Base-by-base conservation (phyloP, 2,329 filamentous ascomycete species). In the Calonectria pseudoturangicola region DNA sequence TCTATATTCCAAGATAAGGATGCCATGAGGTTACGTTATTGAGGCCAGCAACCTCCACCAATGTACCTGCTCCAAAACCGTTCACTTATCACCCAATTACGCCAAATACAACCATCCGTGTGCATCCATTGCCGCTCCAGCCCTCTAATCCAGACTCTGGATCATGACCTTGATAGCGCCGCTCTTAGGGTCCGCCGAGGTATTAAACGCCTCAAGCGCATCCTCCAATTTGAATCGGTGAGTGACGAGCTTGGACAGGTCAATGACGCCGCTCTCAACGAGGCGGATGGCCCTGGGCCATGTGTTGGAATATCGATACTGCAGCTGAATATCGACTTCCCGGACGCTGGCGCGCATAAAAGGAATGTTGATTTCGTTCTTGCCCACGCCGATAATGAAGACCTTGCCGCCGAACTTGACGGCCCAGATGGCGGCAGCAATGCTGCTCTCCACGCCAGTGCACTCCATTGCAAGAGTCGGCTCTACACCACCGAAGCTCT, bases 101-200 rank as follows among this genome's bases (percentile, higher is more conserved):
- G 75, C 77, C 77, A 68, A 75, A 76, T 77, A 79, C 77, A 73
- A 39, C 28, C 65, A 47, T 48, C 56, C 39, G 43, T 71, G 70
- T 74, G 70, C 72, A 60, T 72, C 64, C 50, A 73, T 62, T 67
- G 68, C 69, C 50, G 28, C 18, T 27, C 33, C 58, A 72, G 15
- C 66, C 18, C 56, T 60, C 73, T 85, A 90, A 12, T 91, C 89
- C 75, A 90, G 76, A 80, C 91, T 95, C 88, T 96, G 95, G 81
- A 98, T 98, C 89, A 95, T 94, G 73, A 98, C 96, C 89, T 98
- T 98, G 86, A 98, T 98, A n/a, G 96, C 95, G 8, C 96, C 96
- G 65, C 94, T 98, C 88, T 93, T 95, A 47, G 95, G 93, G 85
- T 98, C 92, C 10, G 94, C 92, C 25, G 96, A 95, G 48, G 94